A percentile compares a stretch with the other conserved stretches of the same genome.
phyloP scores from a whole-genome alignment of 1,284 basidiomycete species.

The Malassezia vespertilionis region DNA sequence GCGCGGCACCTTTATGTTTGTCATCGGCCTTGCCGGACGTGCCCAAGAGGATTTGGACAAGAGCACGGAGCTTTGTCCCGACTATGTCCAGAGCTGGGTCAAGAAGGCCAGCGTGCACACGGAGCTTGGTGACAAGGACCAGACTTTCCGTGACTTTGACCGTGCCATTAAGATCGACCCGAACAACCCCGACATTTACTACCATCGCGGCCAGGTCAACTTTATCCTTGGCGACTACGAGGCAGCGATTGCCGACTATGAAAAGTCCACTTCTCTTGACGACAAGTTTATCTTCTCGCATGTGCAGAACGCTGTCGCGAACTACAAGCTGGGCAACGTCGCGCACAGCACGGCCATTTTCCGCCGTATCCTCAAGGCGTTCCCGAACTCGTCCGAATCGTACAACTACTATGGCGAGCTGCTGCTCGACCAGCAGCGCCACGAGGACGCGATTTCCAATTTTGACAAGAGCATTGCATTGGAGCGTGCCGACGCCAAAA shows the following conservation, averaged over 20 bases:
- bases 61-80: conserved; percentile 63
- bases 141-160: conserved; percentile 83
- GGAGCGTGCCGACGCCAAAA: conserved; percentile 53
- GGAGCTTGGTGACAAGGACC: conserved; percentile 61
- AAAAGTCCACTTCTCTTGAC: conserved; percentile 72
- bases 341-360: conserved; percentile 79
- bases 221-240: conserved; percentile 89
- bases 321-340: conserved; percentile 77
- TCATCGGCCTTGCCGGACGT: conserved; percentile 71
- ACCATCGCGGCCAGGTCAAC: conserved; percentile 95
- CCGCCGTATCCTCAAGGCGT: conserved; percentile 50
- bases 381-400: conserved; percentile 34
- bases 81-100: conserved; percentile 79
- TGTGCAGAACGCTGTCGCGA: conserved; percentile 91
- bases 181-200: conserved; percentile 89
- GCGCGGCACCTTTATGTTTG: conserved; percentile 72
- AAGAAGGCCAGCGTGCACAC: conserved; percentile 96
- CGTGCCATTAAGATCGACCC: conserved; percentile 72
- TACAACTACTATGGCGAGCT: conserved; percentile 71
- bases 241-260: conserved; percentile 79
- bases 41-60: conserved; percentile 75
- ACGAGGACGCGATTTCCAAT: conserved; percentile 81
- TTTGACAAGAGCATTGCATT: conserved; percentile 87
- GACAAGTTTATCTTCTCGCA: conserved; percentile 81
- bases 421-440: conserved; percentile 80